Conservation (phyloP, 306 rosid species). For the Dryas octopetala region DNA sequence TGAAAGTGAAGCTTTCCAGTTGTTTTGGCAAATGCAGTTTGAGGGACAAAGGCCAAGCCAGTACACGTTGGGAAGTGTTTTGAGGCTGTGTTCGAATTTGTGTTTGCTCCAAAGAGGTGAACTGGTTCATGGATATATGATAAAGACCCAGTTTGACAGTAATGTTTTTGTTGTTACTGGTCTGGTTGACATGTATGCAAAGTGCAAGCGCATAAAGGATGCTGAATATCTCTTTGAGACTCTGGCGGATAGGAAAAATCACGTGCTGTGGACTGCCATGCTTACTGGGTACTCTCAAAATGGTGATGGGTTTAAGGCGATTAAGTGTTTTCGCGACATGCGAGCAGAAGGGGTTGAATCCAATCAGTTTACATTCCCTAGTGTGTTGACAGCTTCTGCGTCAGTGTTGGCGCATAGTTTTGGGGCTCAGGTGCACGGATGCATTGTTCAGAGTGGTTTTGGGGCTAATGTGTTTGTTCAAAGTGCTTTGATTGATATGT, state of each 20-base stretch:
- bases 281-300: slow-evolving; percentile 86
- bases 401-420: slow-evolving; percentile 52
- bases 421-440: slow-evolving; percentile 77
- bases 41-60: slow-evolving; percentile 68
- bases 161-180: slow-evolving; percentile 64
- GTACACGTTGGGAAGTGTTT: slow-evolving; percentile 67
- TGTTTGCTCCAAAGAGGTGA: slow-evolving; percentile 62
- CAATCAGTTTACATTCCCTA: slow-evolving; percentile 81
- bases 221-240: slow-evolving; percentile 62
- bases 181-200: slow-evolving; percentile 88
- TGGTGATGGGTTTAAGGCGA: slow-evolving; percentile 62
- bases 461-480: slow-evolving; percentile 70
- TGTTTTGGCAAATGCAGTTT: slow-evolving; percentile 60
- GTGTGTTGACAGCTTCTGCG: slow-evolving; percentile 77
- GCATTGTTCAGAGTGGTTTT: slow-evolving; percentile 62
- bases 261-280: slow-evolving; percentile 85
- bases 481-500: slow-evolving; percentile 84
- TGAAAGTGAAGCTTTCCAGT: slow-evolving; percentile 59
- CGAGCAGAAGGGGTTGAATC: slow-evolving; percentile 47
- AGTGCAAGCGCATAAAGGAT: slow-evolving; percentile 61
- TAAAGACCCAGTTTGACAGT: slow-evolving; percentile 50
- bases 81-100: slow-evolving; percentile 64
- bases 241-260: slow-evolving; percentile 49
- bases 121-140: slow-evolving; percentile 65
- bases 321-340: slow-evolving; percentile 65